A percentile compares a stretch with the other conserved stretches of the same genome.
Conservation (phyloP, 2,329 filamentous ascomycete genomes). For the Aspergillus tanneri region DNA sequence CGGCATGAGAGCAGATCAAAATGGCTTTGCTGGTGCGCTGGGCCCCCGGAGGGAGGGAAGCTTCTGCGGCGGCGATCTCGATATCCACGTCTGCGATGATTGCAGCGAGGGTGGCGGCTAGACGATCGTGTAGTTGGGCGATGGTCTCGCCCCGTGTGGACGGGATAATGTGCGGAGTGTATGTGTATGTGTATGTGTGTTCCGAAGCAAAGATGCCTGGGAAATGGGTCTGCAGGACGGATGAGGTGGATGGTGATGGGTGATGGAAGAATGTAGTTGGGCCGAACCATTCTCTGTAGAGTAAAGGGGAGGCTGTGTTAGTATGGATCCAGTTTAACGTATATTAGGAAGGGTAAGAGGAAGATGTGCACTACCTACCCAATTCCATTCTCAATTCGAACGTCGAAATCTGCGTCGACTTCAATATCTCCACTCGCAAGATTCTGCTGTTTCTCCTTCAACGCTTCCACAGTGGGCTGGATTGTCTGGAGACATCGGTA, state of each 20-base stretch:
- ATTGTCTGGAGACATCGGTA: constrained; percentile 87
- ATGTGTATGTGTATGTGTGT: constrained; percentile 45
- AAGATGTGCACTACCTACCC: constrained; percentile 41
- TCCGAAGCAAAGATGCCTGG: constrained; percentile 30
- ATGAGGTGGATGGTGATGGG: constrained; percentile 68
- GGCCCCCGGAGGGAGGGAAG: constrained; percentile 50
- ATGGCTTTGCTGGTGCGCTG: constrained; percentile 60
- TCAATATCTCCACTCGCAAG: constrained; percentile 30
- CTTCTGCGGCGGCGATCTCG: constrained; percentile 43
- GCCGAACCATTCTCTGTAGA: constrained; percentile 82
- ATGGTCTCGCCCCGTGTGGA: constrained; percentile 75
- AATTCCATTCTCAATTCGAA: constrained; percentile 54
- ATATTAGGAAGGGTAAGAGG: not conserved
- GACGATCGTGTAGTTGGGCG: constrained; percentile 73
- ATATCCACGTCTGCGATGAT: constrained; percentile 72
- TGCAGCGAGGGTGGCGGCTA: constrained; percentile 66
- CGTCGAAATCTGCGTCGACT: constrained; percentile 35
- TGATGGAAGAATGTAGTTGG: constrained; percentile 76
- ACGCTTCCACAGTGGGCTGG: constrained; percentile 56
- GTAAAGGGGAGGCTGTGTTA: constrained; percentile 1
- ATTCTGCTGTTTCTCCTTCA: constrained; percentile 28
- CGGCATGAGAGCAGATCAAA: constrained; percentile 85
- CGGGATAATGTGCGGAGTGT: constrained; percentile 67
- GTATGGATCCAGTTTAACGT: not conserved
- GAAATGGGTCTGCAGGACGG: constrained; percentile 66